These are phyloP conservation scores for Phytophthora brassicae DNA, from an alignment of 352 stramenopile genomes.

Conservation along the genomic window DNA sequence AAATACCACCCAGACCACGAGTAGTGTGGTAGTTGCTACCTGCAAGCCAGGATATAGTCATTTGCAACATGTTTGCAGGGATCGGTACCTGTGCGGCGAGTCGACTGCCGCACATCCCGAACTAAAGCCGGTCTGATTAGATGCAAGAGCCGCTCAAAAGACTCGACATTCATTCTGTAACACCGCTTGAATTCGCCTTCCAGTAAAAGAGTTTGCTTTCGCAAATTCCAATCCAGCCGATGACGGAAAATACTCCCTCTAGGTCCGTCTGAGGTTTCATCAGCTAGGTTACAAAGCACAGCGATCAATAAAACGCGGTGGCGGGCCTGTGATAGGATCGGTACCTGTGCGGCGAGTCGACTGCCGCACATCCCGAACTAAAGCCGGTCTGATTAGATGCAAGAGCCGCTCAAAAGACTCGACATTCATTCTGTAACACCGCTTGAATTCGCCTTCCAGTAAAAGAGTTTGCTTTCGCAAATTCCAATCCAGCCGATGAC, in stretches of 20 bases:
- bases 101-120: slow-evolving; percentile 1
- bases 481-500: neutral
- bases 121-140: neutral
- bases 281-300: neutral
- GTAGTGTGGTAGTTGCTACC: slow-evolving; percentile 7
- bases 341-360: neutral
- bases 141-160: neutral
- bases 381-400: neutral
- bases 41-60: slow-evolving; percentile 16
- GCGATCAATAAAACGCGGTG: neutral
- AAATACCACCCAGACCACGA: neutral
- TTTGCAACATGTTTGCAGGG: slow-evolving; percentile 10
- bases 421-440: slow-evolving; percentile 4
- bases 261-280: neutral
- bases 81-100: neutral
- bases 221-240: neutral
- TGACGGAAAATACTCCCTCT: neutral
- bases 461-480: neutral
- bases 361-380: neutral
- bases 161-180: slow-evolving; percentile 2
- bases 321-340: neutral
- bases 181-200: slow-evolving; percentile 9
- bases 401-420: slow-evolving; percentile 2
- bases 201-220: neutral
- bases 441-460: slow-evolving; percentile 9